phyloP scores from a whole-genome alignment of 495 filamentous ascomycete species.

The Penicillium silybi region DNA sequence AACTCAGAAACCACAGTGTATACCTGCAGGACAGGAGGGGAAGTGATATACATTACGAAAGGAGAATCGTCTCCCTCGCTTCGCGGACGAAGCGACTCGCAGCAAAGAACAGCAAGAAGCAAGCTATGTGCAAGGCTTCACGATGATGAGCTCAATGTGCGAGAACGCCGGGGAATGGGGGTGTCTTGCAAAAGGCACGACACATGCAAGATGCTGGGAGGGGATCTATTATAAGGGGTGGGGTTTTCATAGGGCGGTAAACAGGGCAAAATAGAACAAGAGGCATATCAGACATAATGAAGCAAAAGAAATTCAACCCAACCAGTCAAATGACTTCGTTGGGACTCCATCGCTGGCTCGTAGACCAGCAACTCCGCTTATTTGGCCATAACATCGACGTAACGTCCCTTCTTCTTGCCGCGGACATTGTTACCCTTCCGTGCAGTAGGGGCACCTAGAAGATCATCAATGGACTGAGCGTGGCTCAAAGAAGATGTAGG shows the following conservation, averaged over 20 bases:
- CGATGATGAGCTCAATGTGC: conserved; percentile 17
- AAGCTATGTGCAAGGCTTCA: conserved; percentile 27
- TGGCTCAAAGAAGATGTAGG: conserved; percentile 68
- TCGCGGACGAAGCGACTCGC: conserved; percentile 14
- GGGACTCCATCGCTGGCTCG: not conserved
- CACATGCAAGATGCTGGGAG: conserved; percentile 27
- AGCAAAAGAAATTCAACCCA: conserved; percentile 23
- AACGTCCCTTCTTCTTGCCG: conserved; percentile 76
- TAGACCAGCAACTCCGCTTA: conserved; percentile 12
- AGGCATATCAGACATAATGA: conserved; percentile 23
- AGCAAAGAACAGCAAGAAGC: conserved; percentile 20
- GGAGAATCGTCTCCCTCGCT: conserved; percentile 21
- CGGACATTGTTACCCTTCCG: conserved; percentile 64
- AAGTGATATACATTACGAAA: conserved; percentile 30
- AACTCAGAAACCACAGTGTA: conserved; percentile 3
- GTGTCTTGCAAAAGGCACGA: conserved; percentile 8
- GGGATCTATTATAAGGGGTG: conserved; percentile 19
- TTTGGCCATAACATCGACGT: conserved; percentile 88
- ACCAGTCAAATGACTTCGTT: not conserved
- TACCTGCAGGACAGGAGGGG: conserved; percentile 3
- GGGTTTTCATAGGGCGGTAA: conserved; percentile 10
- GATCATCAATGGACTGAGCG: conserved; percentile 81
- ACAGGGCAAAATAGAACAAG: conserved; percentile 5
- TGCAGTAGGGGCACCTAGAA: conserved; percentile 65
- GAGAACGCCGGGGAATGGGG: conserved; percentile 17